Base-by-base conservation (phyloP, 805 yeast species). In the Komagataella pastoris region DNA sequence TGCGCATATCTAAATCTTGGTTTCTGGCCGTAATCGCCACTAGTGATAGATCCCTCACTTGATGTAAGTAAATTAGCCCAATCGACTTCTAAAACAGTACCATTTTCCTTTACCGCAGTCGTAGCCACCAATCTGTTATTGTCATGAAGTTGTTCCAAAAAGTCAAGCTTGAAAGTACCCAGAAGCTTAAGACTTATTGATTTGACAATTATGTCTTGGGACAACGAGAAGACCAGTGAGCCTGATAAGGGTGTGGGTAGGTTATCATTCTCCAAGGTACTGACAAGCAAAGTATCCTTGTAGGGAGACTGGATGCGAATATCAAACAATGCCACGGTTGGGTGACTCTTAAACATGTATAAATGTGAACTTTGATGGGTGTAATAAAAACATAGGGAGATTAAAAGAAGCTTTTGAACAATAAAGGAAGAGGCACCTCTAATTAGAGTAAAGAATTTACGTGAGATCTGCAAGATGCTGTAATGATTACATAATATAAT, bases 21-120 rank as follows among this genome's bases (percentile, higher is more conserved):
- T 30, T 30, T 30, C 23, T 72, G 73, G 14, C 76, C 76, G 55
- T 73, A 74, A 51, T 68, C 63, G 2, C 79, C 78, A 50, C 60
- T 65, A 6, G 56, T 52, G 3, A 75, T 60, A 3, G 49, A 54
- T 1, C 80, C 81, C 4, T 66, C 61, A 1, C 68, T 59, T 46
- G 60, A 56, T 12, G 69, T 66, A 47, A 77, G 61, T 43, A 77
- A 61, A 54, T 77, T 77, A 49, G 65, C 63, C 82, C 82, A 77
- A 17, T 68, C 71, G 23, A 70, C 75, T 24, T 65, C 61, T 48
- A 77, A 56, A 6, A 72, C 69, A 47, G 71, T 66, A 17, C 65
- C 59, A 23, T 71, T 64, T 47, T 73, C 77, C 24, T 61, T 54
- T 14, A 71, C 65, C 44, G 69, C 71, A 47, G 65, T 68, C 0